These are phyloP conservation scores for Ambrosia artemisiifolia DNA, from an alignment of 129 eudicot species.

Conservation along the genomic window DNA sequence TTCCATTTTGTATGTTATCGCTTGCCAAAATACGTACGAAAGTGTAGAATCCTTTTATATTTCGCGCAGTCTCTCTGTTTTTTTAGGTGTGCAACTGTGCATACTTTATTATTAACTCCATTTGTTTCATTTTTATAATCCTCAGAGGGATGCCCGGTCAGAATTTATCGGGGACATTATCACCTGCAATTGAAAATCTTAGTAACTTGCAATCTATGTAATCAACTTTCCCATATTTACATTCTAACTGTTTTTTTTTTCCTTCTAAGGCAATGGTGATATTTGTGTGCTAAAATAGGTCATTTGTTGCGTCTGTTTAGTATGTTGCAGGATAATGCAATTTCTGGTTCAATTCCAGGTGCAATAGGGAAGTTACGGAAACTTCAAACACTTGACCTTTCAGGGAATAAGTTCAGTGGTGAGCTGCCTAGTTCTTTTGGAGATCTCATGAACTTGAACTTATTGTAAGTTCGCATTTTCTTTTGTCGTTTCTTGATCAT, in stretches of 20 bases:
- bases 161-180: conserved; percentile 71
- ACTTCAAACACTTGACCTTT: conserved; percentile 88
- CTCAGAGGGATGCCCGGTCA: conserved; percentile 82
- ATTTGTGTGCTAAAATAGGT: neutral
- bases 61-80: neutral
- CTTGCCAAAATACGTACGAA: too few relatives aligned
- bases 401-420: conserved; percentile 69
- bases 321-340: conserved; percentile 74
- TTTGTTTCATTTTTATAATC: neutral
- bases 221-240: conserved; percentile 18
- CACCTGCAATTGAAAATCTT: conserved; percentile 81
- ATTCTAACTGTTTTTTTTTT: neutral
- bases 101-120: neutral
- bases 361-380: conserved; percentile 69
- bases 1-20: too few relatives aligned
- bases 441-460: conserved; percentile 57
- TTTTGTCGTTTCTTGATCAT: neutral
- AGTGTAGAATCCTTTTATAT: too few relatives aligned
- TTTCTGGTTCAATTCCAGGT: conserved; percentile 69
- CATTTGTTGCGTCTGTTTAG: conserved; percentile 31
- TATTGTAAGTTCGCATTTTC: conserved; percentile 54
- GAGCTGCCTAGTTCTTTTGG: conserved; percentile 76
- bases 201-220: conserved; percentile 78
- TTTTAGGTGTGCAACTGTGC: neutral
- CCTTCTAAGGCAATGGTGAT: neutral